Base-by-base conservation (phyloP, 73 alveolate species). In the Blepharisma japonicum region DNA sequence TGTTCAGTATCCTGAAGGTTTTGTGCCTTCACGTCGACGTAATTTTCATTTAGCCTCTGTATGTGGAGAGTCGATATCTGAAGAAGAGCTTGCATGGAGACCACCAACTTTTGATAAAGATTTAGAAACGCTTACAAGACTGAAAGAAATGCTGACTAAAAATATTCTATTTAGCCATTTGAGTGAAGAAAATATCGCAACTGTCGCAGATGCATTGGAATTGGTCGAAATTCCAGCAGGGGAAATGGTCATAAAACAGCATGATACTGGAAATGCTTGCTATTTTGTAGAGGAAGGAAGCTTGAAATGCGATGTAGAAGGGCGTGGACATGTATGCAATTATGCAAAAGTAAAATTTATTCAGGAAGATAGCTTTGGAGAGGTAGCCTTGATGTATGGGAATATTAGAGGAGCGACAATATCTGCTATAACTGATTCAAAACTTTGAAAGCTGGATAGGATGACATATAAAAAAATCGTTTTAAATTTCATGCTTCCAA, bases 351-450 rank as follows among this genome's bases (percentile, higher is more conserved):
- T 32, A 32, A 32, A 1, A 1, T 32, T 32, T 32, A 32, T 0
- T 3, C 74, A n/a, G 14, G 74, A 39, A 9, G 74, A 61, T 25
- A 61, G 74, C 23, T 61, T 61, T 25, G 74, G 74, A 11, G 74
- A 61, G 47, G 74, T 39, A 14, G 14, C 74, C 47, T 14, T 61
- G 2, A 61, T 61, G 74, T 61, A 61, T 61, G 74, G 74, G 23
- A 61, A 61, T 61, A 61, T 61, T 2, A 14, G 74, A 61, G 74
- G 74, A 2, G 74, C 74, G 39, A 61, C 74, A 14, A 61, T 20
- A 14, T 61, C 14, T n/a, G 39, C 74, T 20, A 61, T 61, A 14
- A 25, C 38, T 14, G 46, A 61, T 2, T 8, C 18, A 2, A 14
- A 18, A 11, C 47, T 61, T 20, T 61, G 74, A 39, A 61, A 61